These are phyloP conservation scores for Xylariaceae sp. DNA, from an alignment of 2,329 filamentous ascomycete genomes.

Conservation along the genomic window DNA sequence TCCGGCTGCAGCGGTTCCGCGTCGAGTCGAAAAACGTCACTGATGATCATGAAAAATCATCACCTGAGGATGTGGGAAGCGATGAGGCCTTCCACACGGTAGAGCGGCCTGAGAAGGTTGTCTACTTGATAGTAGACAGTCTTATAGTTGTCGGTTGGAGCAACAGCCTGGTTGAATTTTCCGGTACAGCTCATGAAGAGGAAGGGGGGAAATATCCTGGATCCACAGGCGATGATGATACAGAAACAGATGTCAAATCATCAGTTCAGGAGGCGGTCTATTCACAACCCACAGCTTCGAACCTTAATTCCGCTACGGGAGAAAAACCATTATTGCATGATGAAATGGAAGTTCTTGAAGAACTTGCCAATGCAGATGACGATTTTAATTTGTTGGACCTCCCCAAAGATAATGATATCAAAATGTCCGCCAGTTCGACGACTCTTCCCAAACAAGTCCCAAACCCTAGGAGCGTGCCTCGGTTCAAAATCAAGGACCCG, in stretches of 20 bases:
- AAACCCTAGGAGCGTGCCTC: slow-evolving; percentile 25
- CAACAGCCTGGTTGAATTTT: slow-evolving; percentile 34
- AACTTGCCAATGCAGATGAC: slow-evolving; percentile 30
- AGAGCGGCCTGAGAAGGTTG: slow-evolving; percentile 28
- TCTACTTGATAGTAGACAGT: slow-evolving; percentile 44
- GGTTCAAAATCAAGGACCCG: slow-evolving; percentile 37
- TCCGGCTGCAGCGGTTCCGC: slow-evolving; percentile 42
- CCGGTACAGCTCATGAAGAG: slow-evolving; percentile 6
- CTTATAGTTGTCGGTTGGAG: slow-evolving; percentile 47
- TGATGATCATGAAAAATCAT: slow-evolving; percentile 1
- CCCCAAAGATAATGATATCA: slow-evolving; percentile 17
- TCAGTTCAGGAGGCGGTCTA: too few relatives aligned
- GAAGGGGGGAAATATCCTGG: slow-evolving; percentile 2
- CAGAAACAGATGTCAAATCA: too few relatives aligned
- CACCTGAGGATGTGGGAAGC: slow-evolving; percentile 6
- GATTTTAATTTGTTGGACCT: slow-evolving; percentile 38
- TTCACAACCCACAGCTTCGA: too few relatives aligned
- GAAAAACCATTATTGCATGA: too few relatives aligned
- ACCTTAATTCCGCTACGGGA: too few relatives aligned
- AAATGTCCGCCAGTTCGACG: too few relatives aligned
- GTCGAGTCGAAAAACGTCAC: slow-evolving; percentile 26
- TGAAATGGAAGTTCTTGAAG: slow-evolving; percentile 6
- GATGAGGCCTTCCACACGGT: not conserved
- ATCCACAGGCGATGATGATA: too few relatives aligned
- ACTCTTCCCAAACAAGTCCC: too few relatives aligned